These are phyloP conservation scores for Coffea canephora DNA, from an alignment of 257 asterid species.

Conservation along the genomic window DNA sequence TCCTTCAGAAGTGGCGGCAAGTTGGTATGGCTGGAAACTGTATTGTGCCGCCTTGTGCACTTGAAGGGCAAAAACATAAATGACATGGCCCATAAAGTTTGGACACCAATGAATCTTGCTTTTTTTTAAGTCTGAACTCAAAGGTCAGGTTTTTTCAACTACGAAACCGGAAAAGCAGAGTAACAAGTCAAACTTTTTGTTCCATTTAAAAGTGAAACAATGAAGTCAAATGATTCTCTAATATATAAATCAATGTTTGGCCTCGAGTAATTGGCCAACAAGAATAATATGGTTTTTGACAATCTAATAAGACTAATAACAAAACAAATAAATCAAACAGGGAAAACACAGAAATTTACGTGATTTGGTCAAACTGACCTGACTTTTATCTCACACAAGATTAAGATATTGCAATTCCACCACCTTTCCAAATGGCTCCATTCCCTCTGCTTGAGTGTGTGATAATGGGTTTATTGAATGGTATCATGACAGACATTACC, in stretches of 20 bases:
- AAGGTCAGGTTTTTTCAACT: background rate
- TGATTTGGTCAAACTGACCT: background rate
- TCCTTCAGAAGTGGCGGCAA: too few relatives aligned
- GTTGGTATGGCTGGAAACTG: too few relatives aligned
- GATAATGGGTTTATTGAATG: too few relatives aligned
- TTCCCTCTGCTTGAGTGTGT: constrained; percentile 34
- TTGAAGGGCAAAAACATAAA: background rate
- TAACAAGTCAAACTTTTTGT: background rate
- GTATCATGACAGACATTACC: background rate
- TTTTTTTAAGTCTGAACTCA: too few relatives aligned
- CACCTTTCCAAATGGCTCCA: constrained; percentile 42
- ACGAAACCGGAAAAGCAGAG: background rate
- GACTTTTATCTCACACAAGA: constrained; percentile 1
- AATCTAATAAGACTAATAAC: too few relatives aligned
- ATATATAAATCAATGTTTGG: background rate
- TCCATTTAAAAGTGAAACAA: background rate
- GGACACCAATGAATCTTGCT: background rate
- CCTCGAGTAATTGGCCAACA: background rate
- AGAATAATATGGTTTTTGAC: too few relatives aligned
- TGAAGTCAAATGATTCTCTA: background rate
- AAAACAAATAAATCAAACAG: too few relatives aligned
- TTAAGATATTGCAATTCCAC: constrained; percentile 19
- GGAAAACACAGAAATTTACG: too few relatives aligned
- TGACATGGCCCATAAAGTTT: background rate
- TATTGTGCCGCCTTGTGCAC: background rate